Evolutionary conservation across 2,329 filamentous ascomycete genomes (phyloP).

Genomic region (Cercospora nicotianae): DNA sequence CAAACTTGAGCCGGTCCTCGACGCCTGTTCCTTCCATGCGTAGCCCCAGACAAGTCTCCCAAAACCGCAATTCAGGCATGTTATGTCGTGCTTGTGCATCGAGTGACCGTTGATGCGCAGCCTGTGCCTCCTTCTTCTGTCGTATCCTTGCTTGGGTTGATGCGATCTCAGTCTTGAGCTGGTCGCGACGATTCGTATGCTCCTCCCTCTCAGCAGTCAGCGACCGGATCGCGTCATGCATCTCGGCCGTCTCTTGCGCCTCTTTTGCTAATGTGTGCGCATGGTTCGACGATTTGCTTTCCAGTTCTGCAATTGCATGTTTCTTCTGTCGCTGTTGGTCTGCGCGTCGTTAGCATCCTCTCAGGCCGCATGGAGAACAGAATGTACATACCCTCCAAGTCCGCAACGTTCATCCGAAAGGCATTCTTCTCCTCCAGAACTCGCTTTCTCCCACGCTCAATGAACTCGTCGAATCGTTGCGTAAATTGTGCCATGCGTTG

Average conservation of each 20-base stretch:
- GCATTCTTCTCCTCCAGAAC: conserved; percentile 92
- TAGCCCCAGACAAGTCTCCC: conserved; percentile 87
- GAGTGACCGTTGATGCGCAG: conserved; percentile 69
- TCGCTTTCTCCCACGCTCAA: conserved; percentile 84
- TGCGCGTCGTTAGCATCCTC: conserved; percentile 42
- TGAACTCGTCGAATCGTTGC: conserved; percentile 85
- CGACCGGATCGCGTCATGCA: conserved; percentile 60
- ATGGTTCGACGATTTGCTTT: conserved; percentile 68
- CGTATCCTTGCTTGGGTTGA: conserved; percentile 71
- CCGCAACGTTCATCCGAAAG: conserved; percentile 85
- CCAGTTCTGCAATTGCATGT: conserved; percentile 80
- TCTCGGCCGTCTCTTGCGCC: conserved; percentile 67
- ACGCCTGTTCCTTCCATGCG: conserved; percentile 75
- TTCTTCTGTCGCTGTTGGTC: conserved; percentile 91
- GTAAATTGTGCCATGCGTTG: conserved; percentile 95
- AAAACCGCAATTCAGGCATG: conserved; percentile 90
- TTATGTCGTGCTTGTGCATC: conserved; percentile 86
- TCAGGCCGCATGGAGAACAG: neutral
- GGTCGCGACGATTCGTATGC: conserved; percentile 56
- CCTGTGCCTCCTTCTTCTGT: conserved; percentile 67
- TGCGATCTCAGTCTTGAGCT: conserved; percentile 58
- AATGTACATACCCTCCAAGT: conserved; percentile 71
- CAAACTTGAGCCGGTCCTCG: conserved; percentile 83
- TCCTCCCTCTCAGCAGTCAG: conserved; percentile 58
- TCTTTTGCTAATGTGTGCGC: conserved; percentile 75